phyloP scores from a whole-genome alignment of 1,139 yeast genomes.

The Arxiozyma slooffiae region DNA sequence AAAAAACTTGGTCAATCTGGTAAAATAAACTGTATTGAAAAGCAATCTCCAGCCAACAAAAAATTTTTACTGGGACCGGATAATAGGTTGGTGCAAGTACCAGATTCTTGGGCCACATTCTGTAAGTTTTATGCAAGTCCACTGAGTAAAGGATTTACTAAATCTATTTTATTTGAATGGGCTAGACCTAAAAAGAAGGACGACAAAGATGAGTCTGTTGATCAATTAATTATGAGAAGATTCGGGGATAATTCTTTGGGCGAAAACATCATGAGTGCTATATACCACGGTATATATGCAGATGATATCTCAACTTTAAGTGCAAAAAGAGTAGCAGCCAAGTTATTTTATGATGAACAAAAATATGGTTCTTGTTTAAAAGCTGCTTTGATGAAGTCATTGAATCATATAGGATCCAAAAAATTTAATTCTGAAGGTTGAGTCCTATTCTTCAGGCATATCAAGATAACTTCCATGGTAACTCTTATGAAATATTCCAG shows the following conservation, averaged over 20 bases:
- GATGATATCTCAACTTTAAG: slow-evolving; percentile 68
- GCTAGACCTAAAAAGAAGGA: slow-evolving; percentile 16
- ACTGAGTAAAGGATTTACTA: slow-evolving; percentile 35
- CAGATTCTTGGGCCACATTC: slow-evolving; percentile 34
- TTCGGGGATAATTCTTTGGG: slow-evolving; percentile 50
- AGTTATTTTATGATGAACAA: slow-evolving; percentile 47
- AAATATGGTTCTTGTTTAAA: slow-evolving; percentile 50
- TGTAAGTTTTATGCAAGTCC: slow-evolving; percentile 39
- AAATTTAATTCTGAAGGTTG: slow-evolving; percentile 10
- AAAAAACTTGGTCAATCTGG: slow-evolving; percentile 36
- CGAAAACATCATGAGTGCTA: slow-evolving; percentile 64
- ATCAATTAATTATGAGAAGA: slow-evolving; percentile 55
- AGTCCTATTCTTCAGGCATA: slow-evolving; percentile 10
- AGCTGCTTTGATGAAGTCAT: slow-evolving; percentile 25
- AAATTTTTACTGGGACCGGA: slow-evolving; percentile 45
- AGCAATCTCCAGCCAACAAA: slow-evolving; percentile 46
- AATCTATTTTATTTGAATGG: slow-evolving; percentile 34
- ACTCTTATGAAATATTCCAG: slow-evolving; percentile 33
- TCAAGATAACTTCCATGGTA: slow-evolving; percentile 29
- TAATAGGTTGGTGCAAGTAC: slow-evolving; percentile 40
- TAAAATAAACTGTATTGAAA: slow-evolving; percentile 42
- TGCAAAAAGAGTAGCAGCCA: slow-evolving; percentile 47
- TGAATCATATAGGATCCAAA: slow-evolving; percentile 6
- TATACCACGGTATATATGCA: slow-evolving; percentile 84
- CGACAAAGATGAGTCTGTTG: slow-evolving; percentile 59